A percentile compares a stretch with the other conserved stretches of the same genome.
phyloP scores from a whole-genome alignment of 1,139 yeast genomes.

The Debaryomyces udenii region DNA sequence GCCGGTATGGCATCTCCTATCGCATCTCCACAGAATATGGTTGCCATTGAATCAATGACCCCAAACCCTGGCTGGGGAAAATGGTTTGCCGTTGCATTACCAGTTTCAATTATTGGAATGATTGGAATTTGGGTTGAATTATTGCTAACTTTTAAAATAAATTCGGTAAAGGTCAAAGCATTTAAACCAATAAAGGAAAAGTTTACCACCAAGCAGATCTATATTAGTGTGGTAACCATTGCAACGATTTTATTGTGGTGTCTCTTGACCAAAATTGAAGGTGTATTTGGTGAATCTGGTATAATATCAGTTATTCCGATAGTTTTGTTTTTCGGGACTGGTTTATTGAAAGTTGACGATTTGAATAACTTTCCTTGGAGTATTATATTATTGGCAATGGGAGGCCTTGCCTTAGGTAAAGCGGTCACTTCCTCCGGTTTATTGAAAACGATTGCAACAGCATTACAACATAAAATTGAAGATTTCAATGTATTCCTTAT shows the following conservation, averaged over 20 bases:
- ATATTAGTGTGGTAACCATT: constrained; percentile 65
- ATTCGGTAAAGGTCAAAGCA: constrained; percentile 46
- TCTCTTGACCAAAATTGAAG: constrained; percentile 63
- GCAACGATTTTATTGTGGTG: constrained; percentile 87
- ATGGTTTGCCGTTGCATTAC: constrained; percentile 88
- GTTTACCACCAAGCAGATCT: constrained; percentile 73
- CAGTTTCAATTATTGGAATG: constrained; percentile 67
- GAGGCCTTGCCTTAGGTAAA: constrained; percentile 91
- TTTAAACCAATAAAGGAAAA: constrained; percentile 70
- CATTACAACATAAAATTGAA: constrained; percentile 63
- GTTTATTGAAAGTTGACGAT: constrained; percentile 79
- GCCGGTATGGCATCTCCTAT: constrained; percentile 98
- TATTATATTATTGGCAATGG: constrained; percentile 92
- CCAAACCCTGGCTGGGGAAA: constrained; percentile 95
- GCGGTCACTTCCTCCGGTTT: constrained; percentile 90
- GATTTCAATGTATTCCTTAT: constrained; percentile 69
- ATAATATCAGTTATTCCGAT: constrained; percentile 84
- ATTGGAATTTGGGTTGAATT: constrained; percentile 72
- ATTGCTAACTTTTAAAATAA: constrained; percentile 66
- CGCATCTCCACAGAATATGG: constrained; percentile 92
- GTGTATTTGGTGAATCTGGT: constrained; percentile 85
- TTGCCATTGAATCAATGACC: constrained; percentile 83
- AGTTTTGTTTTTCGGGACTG: constrained; percentile 84
- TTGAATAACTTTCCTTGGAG: constrained; percentile 95
- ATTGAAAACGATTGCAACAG: constrained; percentile 71